Conservation (phyloP, 176 grass and related monocot species). For the Triticum turgidum region DNA sequence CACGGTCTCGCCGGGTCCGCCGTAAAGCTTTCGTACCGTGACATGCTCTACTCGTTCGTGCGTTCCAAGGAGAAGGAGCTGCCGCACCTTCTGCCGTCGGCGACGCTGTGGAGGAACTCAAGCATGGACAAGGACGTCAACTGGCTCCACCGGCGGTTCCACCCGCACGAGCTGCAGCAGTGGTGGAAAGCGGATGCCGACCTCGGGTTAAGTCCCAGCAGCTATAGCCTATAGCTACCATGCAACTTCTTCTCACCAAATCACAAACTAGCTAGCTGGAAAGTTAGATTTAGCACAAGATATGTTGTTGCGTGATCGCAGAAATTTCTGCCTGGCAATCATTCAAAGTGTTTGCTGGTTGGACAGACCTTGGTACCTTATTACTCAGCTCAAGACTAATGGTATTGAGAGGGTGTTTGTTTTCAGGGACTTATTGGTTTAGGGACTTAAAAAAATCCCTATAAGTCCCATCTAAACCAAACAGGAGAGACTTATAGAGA, state of each 20-base stretch:
- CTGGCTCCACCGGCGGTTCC: neutral
- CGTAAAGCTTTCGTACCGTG: neutral
- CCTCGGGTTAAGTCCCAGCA: neutral
- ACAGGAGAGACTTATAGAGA: too few relatives aligned
- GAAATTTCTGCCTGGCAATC: too few relatives aligned
- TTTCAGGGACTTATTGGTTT: too few relatives aligned
- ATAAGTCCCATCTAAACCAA: too few relatives aligned
- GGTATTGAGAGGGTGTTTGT: too few relatives aligned
- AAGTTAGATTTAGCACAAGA: too few relatives aligned
- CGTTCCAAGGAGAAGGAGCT: neutral
- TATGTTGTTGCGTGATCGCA: too few relatives aligned
- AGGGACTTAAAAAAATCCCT: too few relatives aligned
- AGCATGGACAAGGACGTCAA: neutral
- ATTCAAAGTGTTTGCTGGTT: too few relatives aligned
- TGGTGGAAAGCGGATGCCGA: conserved; percentile 24
- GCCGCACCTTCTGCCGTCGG: neutral
- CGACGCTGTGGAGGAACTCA: conserved; percentile 8
- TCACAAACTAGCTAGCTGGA: too few relatives aligned
- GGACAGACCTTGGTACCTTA: too few relatives aligned
- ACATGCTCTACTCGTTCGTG: neutral
- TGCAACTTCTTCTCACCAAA: neutral
- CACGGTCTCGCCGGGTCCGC: neutral
- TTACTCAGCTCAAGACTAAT: too few relatives aligned
- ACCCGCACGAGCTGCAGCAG: neutral
- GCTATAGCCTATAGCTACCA: neutral